Percentiles rank a stretch among this genome's conserved stretches.
phyloP scores from a whole-genome alignment of 768 basidiomycete species.

The Lentinula boryana region DNA sequence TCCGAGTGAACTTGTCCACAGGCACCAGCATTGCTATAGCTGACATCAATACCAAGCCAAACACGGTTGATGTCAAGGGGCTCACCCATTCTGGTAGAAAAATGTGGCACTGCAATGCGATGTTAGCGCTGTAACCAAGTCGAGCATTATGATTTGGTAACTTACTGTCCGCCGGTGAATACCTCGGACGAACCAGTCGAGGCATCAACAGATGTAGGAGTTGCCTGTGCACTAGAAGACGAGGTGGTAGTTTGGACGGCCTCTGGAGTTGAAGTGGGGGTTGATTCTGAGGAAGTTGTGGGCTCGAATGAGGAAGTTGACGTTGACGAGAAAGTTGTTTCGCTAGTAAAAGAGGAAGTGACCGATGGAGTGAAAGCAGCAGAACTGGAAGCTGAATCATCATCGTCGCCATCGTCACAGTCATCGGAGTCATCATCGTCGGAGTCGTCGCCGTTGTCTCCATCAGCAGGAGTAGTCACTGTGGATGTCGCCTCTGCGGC shows the following conservation, averaged over 20 bases:
- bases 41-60: not conserved
- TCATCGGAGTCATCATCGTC: slow-evolving; percentile 23
- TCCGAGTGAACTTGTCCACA: slow-evolving; percentile 61
- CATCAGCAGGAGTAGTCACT: slow-evolving; percentile 17
- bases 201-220: not conserved
- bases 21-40: slow-evolving; percentile 50
- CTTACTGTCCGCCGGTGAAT: slow-evolving; percentile 42
- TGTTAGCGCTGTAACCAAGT: not conserved
- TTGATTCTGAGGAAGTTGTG: slow-evolving; percentile 6
- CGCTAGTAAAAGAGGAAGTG: slow-evolving; percentile 11
- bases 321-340: slow-evolving; percentile 5
- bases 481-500: slow-evolving; percentile 22
- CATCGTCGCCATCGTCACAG: slow-evolving; percentile 14
- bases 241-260: slow-evolving; percentile 1
- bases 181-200: slow-evolving; percentile 5
- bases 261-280: not conserved
- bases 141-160: slow-evolving; percentile 1
- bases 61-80: not conserved
- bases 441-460: slow-evolving; percentile 27
- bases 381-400: slow-evolving; percentile 11
- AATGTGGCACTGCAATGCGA: slow-evolving; percentile 45
- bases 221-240: slow-evolving; percentile 1
- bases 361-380: slow-evolving; percentile 13
- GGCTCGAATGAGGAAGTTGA: not conserved
- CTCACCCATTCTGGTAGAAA: slow-evolving; percentile 58